Evolutionary conservation across 805 yeast species (phyloP).

Genomic region (Blastobotrys robertii): DNA sequence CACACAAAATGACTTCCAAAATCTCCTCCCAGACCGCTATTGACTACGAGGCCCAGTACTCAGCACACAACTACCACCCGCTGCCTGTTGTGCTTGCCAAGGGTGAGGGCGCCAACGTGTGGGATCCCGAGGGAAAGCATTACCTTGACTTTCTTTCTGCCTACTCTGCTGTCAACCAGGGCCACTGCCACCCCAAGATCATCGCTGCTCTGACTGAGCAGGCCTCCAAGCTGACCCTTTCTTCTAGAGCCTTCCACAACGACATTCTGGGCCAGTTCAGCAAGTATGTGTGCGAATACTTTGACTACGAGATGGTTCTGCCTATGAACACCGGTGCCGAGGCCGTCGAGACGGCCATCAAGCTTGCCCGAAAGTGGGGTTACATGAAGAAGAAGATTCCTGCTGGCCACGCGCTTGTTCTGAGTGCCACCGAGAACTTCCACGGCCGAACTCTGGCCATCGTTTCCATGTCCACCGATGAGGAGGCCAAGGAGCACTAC

Average conservation of each 20-base stretch:
- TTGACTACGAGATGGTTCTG: conserved; percentile 82
- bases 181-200: conserved; percentile 95
- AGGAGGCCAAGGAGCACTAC: conserved; percentile 77
- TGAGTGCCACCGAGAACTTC: conserved; percentile 84
- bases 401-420: conserved; percentile 71
- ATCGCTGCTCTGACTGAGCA: conserved; percentile 77
- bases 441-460: conserved; percentile 95
- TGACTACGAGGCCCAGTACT: conserved; percentile 63
- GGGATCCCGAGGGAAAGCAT: conserved; percentile 97
- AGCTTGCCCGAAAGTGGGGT: conserved; percentile 97
- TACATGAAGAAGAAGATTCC: conserved; percentile 79
- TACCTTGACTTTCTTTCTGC: conserved; percentile 90
- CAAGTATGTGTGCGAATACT: conserved; percentile 78
- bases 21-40: conserved; percentile 58
- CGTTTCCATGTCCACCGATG: conserved; percentile 92
- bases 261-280: conserved; percentile 83
- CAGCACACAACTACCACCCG: conserved; percentile 97
- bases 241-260: conserved; percentile 87
- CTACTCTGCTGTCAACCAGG: conserved; percentile 95
- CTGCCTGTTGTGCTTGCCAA: conserved; percentile 85
- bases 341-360: conserved; percentile 92
- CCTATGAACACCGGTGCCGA: conserved; percentile 99
- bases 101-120: conserved; percentile 86
- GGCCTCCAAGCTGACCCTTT: conserved; percentile 72
- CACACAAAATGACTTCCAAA: conserved; percentile 23